Evolutionary conservation across 345 rosid species (phyloP), one percentile per base, ranked within the genome.

Genomic region (Diplotaxis tenuifolia): DNA sequence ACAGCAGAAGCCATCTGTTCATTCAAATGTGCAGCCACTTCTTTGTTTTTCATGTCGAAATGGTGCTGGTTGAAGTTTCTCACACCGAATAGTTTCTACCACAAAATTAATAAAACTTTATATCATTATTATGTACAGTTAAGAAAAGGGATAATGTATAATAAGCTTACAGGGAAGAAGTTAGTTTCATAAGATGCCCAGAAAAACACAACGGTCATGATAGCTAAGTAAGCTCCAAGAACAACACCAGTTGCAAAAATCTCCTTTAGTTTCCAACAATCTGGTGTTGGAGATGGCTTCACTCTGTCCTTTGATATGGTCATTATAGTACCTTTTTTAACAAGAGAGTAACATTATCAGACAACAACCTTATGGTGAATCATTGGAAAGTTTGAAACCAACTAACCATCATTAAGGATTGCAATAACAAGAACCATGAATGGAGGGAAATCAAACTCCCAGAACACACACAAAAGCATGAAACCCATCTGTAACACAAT

Each of bases 361-460:
- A 31, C 11, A 72, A 38, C 9, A 42, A 12, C 18, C 34, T 15
- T 20, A 5, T n/a, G n/a, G n/a, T 55, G 1, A 49, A 60, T 61
- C 68, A 16, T 32, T 8, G 7, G 3, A 20, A 19, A 32, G 1
- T 2, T 14, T 9, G 29, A 20, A 4, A 19, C 12, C 34, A 62
- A 73, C 85, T 76, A 74, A 85, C 89, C 91, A 76, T 87, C 91
- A 65, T 83, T 87, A 59, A 87, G 88, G 38, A 87, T 57, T 50
- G 91, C 91, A 9, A 87, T 83, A 28, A 87, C 82, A 12, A 87
- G 91, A 65, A 87, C 88, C 91, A 87, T 85, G 78, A 87, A 87
- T 42, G 91, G 91, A 22, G 91, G 88, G 64, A 87, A 87, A 22
- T 87, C 87, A 28, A 87, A 87, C 75, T 87, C 74, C 91, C 91